Conservation (phyloP, 176 grass and related monocot species). For the Aegilops tauschii region DNA sequence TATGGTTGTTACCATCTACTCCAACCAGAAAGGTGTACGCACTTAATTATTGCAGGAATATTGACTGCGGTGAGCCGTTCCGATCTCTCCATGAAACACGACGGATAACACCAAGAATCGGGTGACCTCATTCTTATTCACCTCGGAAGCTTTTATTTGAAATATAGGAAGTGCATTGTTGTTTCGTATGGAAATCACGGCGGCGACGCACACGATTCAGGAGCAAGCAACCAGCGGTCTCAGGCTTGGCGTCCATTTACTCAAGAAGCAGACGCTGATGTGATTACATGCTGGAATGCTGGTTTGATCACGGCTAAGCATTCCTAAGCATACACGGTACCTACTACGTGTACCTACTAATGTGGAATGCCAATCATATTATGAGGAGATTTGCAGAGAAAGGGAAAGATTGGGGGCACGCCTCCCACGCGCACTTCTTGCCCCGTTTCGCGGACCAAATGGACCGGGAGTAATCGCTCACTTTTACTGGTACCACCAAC, state of each 20-base stretch:
- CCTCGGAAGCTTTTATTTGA: background rate
- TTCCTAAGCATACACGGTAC: background rate
- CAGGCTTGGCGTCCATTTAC: background rate
- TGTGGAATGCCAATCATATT: background rate
- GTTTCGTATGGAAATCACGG: background rate
- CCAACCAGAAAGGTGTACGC: no score
- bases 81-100: background rate
- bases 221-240: background rate
- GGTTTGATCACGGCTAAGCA: constrained; percentile 18
- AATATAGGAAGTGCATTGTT: background rate
- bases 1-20: no score
- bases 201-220: background rate
- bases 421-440: constrained; percentile 25
- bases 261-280: background rate
- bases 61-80: background rate
- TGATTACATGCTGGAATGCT: background rate
- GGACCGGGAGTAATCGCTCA: background rate
- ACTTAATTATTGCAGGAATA: background rate
- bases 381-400: background rate
- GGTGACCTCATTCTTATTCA: background rate
- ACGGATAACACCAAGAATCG: background rate
- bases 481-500: no score
- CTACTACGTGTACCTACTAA: background rate
- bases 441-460: constrained; percentile 17
- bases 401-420: background rate